Evolutionary conservation across 371 early-diverging fungal genomes (phyloP).

Genomic region (Mucor racemosus): DNA sequence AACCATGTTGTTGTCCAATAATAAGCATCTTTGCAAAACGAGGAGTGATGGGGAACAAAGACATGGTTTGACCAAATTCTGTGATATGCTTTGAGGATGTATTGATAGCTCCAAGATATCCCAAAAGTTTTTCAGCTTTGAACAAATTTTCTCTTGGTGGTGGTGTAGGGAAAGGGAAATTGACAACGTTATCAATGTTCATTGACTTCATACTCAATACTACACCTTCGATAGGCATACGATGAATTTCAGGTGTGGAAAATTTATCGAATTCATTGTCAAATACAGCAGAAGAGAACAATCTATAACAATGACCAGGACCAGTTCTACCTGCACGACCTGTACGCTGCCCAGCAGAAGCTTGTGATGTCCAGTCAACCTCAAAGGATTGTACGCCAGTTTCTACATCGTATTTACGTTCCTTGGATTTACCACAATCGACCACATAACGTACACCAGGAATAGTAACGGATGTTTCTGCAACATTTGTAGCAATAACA

Average conservation of each 20-base stretch:
- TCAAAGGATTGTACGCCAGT: conserved; percentile 90
- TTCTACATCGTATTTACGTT: conserved; percentile 78
- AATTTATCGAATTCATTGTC: conserved; percentile 89
- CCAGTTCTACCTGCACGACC: conserved; percentile 99
- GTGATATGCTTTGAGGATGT: conserved; percentile 75
- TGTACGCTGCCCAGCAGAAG: conserved; percentile 95
- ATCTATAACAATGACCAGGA: conserved; percentile 97
- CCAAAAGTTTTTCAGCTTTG: conserved; percentile 75
- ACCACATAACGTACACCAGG: conserved; percentile 97
- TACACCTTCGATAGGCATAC: conserved; percentile 95
- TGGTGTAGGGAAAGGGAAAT: conserved; percentile 96
- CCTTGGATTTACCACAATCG: conserved; percentile 96
- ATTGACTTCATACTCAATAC: conserved; percentile 96
- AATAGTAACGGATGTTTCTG: conserved; percentile 99
- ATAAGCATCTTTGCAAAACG: conserved; percentile 94
- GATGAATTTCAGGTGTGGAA: conserved; percentile 92
- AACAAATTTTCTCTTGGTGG: conserved; percentile 70
- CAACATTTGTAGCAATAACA: conserved; percentile 99
- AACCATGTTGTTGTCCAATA: conserved; percentile 81
- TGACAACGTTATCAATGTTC: conserved; percentile 91
- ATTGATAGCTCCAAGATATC: conserved; percentile 78
- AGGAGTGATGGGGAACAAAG: conserved; percentile 93
- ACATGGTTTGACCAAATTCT: conserved; percentile 87
- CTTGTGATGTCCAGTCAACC: conserved; percentile 93
- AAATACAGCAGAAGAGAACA: conserved; percentile 96